Base-by-base conservation (phyloP, 1,139 yeast species). In the Yamadazyma kanchanaburiensis region DNA sequence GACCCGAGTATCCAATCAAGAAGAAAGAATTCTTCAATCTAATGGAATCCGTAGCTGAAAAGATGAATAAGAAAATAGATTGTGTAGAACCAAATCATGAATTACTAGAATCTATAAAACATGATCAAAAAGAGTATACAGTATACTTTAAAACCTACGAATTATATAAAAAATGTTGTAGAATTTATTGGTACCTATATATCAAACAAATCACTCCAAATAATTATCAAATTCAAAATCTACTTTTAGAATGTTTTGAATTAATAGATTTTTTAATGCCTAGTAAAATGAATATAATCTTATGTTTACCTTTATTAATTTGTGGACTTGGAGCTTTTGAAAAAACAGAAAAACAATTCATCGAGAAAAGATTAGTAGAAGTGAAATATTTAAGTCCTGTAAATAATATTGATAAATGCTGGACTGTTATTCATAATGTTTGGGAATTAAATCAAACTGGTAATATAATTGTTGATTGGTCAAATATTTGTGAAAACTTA, bases 361-460 rank as follows among this genome's bases (percentile, higher is more conserved):
- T 21, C 32, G 33, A 19, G 12, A 15, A 28, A 6, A 19, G 34
- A 18, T 16, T 35, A 3, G 25, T 26, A 15, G 11, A 30, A 20
- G 42, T 54, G 29, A 40, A 38, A 7, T 26, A 30, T 8, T 28
- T 38, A 15, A 54, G 53, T 34, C 49, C 45, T 10, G 53, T 52
- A 7, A 45, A 48, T 9, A 55, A 55, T 31, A 39, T 45, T n/a
- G 40, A 35, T n/a, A 38, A 52, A 6, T 43, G 46, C 13, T 22
- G 34, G 31, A 14, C 12, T 6, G 38, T 57, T 10, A 44, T 57
- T 9, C 33, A 47, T 25, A 54, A 46, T 26, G 40, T 48, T 6
- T 55, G 63, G 60, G 33, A 38, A 21, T 36, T 55, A 13, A 55
- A 53, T 32, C 38, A 45, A 2, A 28, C 42, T 12, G 60, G 59